Evolutionary conservation across 768 basidiomycete species (phyloP), one percentile per base, ranked within the genome.

Genomic region (Trichaptum fuscoviolaceum): DNA sequence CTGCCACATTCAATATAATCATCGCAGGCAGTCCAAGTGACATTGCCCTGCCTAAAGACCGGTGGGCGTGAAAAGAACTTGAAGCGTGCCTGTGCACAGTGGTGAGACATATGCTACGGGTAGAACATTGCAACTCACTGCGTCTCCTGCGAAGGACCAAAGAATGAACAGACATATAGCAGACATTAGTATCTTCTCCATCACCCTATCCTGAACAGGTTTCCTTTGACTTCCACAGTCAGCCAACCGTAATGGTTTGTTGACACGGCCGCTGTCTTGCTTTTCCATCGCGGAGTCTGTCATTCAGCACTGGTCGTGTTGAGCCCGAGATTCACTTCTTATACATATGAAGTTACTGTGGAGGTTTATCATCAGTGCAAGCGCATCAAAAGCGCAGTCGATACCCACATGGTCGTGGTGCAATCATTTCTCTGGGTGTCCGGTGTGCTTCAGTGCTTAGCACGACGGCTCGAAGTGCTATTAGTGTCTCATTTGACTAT

Each of bases 1-100:
- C 59, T 25, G 24, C 59, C 23, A 24, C 59, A 61, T 61, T 61
- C 17, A 25, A 61, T 25, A 61, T 61, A 25, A 25, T 25, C 59
- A 61, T 34, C 59, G 30, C 59, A 61, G 3, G 59, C 10, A 61
- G 59, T 5, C 59, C 59, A 61, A 20, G 42, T 52, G 42, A 52
- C 20, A 52, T 52, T 52, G 42, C 42, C 42, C 20, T 52, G 42
- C 3, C 15, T 4, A 12, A 52, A 52, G 20, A 15, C 42, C 3
- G 42, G 15, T 4, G 42, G 3, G 20, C 42, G 42, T 3, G 42
- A 52, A 12, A n/a, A n/a, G n/a, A n/a, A n/a, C n/a, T 52, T 2
- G 20, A 52, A 52, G 20, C 15, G 12, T 52, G 10, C 15, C 42
- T 52, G 42, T 30, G 15, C 42, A 52, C 12, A 52, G 15, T 3